Evolutionary conservation across 1,284 basidiomycete species (phyloP).

Genomic region (Erythrobasidium hasegawianum): DNA sequence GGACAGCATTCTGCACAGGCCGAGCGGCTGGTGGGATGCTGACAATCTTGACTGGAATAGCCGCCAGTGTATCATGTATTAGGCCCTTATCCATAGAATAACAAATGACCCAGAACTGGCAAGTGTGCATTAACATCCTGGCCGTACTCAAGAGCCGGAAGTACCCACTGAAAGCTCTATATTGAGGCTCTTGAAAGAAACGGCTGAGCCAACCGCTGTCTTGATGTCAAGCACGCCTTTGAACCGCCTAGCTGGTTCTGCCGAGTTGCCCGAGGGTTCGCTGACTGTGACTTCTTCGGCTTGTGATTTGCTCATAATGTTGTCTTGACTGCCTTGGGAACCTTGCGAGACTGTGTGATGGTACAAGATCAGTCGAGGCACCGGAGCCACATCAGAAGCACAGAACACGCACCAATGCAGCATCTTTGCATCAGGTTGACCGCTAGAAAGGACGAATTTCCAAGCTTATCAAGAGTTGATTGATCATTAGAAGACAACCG

Average conservation of each 20-base stretch:
- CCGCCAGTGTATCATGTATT: conserved; percentile 4
- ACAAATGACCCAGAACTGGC: conserved; percentile 20
- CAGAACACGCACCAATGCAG: conserved; percentile 14
- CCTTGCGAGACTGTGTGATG: conserved; percentile 20
- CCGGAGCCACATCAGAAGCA: no score
- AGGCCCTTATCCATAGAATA: background rate
- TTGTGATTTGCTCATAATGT: background rate
- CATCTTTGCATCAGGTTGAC: conserved; percentile 22
- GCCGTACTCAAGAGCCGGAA: background rate
- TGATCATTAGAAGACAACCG: conserved; percentile 10
- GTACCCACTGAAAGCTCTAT: conserved; percentile 21
- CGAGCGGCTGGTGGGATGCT: conserved; percentile 24
- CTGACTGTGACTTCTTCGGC: background rate
- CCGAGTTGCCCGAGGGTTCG: background rate
- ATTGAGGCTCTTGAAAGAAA: conserved; percentile 19
- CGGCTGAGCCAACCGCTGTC: conserved; percentile 8
- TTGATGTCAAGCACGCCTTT: conserved; percentile 6
- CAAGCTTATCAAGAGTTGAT: conserved; percentile 6
- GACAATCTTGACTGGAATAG: conserved; percentile 15
- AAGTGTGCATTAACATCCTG: background rate
- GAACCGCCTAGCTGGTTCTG: conserved; percentile 16
- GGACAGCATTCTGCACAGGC: background rate
- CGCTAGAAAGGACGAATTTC: background rate
- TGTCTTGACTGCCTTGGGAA: conserved; percentile 13
- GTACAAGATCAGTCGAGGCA: background rate